These are phyloP conservation scores for Populus hybrid DNA, from an alignment of 441 rosid genomes.

Conservation along the genomic window DNA sequence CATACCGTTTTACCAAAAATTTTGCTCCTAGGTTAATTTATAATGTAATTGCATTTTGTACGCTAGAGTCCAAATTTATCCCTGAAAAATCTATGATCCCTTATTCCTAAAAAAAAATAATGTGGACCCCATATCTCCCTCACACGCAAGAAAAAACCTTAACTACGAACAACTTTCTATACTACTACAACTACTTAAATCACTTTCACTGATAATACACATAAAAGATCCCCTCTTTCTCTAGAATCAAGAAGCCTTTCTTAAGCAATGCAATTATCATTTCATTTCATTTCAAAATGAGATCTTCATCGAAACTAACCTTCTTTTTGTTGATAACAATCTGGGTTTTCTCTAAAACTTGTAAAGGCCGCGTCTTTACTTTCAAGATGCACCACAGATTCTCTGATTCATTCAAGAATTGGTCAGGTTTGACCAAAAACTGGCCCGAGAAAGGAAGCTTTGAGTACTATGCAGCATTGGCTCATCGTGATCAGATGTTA, in stretches of 20 bases:
- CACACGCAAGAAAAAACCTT: background rate
- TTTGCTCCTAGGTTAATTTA: too few species aligned
- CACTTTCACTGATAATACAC: background rate
- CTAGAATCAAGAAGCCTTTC: background rate
- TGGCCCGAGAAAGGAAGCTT: conserved; percentile 66
- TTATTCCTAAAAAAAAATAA: background rate
- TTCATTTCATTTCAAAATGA: conserved; percentile 21
- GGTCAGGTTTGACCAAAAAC: conserved; percentile 37
- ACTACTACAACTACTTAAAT: background rate
- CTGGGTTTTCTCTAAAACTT: conserved; percentile 25
- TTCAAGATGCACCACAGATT: conserved; percentile 82
- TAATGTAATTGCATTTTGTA: too few species aligned
- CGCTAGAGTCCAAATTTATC: too few species aligned
- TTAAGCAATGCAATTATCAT: background rate
- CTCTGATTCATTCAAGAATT: conserved; percentile 60
- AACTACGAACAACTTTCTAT: too few species aligned
- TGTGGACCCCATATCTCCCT: background rate
- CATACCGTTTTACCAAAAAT: too few species aligned
- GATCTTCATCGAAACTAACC: conserved; percentile 27
- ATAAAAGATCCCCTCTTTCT: background rate
- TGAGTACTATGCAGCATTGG: conserved; percentile 62
- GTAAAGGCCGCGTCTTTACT: conserved; percentile 63
- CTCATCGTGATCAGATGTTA: conserved; percentile 53
- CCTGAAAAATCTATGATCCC: too few species aligned
- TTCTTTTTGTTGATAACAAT: conserved; percentile 34